These are phyloP conservation scores for Leucocoprinus birnbaumii DNA, from an alignment of 768 basidiomycete genomes.

Conservation along the genomic window DNA sequence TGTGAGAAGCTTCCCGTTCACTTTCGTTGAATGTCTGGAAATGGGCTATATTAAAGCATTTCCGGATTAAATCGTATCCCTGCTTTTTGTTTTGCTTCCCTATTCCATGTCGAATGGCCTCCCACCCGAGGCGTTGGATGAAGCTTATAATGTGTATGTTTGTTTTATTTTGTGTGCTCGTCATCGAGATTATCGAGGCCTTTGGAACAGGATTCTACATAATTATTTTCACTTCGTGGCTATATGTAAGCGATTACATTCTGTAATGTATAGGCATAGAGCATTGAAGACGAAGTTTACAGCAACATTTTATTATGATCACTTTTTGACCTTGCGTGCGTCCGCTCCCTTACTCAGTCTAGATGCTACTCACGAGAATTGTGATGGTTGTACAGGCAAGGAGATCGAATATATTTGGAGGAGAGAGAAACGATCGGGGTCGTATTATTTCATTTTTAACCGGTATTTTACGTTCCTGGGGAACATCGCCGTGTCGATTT, in stretches of 20 bases:
- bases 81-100: not conserved
- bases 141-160: not conserved
- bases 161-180: not conserved
- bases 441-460: slow-evolving; percentile 46
- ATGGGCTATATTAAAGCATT: no score
- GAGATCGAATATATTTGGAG: slow-evolving; percentile 46
- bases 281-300: not conserved
- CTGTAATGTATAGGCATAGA: not conserved
- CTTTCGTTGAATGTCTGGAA: no score
- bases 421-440: slow-evolving; percentile 32
- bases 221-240: not conserved
- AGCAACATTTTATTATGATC: slow-evolving; percentile 39
- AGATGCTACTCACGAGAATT: no score
- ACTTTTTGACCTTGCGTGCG: slow-evolving; percentile 33
- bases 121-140: not conserved
- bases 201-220: not conserved
- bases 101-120: not conserved
- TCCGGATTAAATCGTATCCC: no score
- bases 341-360: no score
- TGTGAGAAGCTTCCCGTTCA: no score
- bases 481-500: slow-evolving; percentile 27
- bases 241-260: not conserved
- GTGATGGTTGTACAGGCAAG: slow-evolving; percentile 19
- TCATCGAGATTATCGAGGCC: not conserved
- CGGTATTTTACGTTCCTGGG: slow-evolving; percentile 46